Evolutionary conservation across 1,284 basidiomycete genomes (phyloP).

Genomic region (Cryptococcus sp.): DNA sequence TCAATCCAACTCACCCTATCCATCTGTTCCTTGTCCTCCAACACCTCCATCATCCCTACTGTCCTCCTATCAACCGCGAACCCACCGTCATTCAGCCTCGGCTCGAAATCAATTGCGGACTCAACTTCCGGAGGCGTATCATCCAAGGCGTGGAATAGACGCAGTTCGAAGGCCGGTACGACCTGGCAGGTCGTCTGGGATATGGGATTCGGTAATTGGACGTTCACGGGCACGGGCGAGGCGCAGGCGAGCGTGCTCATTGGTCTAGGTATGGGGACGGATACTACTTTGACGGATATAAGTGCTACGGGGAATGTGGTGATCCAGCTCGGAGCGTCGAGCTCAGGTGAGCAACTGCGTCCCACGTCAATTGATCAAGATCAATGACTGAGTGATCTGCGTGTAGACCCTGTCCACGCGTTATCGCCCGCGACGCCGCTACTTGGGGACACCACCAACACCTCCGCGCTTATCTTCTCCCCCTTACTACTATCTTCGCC

Average conservation of each 20-base stretch:
- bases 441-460: slow-evolving; percentile 74
- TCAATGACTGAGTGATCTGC: neutral
- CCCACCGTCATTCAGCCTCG: slow-evolving; percentile 60
- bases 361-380: neutral
- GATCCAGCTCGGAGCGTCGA: slow-evolving; percentile 28
- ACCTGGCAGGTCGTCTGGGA: slow-evolving; percentile 59
- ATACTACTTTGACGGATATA: slow-evolving; percentile 47
- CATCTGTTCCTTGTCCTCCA: slow-evolving; percentile 32
- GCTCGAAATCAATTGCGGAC: slow-evolving; percentile 55
- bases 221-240: slow-evolving; percentile 55
- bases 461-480: slow-evolving; percentile 75
- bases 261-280: slow-evolving; percentile 57
- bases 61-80: slow-evolving; percentile 48
- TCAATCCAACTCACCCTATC: slow-evolving; percentile 34
- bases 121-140: slow-evolving; percentile 60
- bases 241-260: slow-evolving; percentile 19
- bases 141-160: slow-evolving; percentile 55
- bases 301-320: slow-evolving; percentile 37
- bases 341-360: slow-evolving; percentile 18
- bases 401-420: slow-evolving; percentile 58
- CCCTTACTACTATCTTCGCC: slow-evolving; percentile 58
- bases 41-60: slow-evolving; percentile 30
- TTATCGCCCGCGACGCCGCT: slow-evolving; percentile 59
- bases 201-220: slow-evolving; percentile 64
- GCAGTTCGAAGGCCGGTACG: slow-evolving; percentile 49